These are phyloP conservation scores for Ramularia collo-cygni DNA, from an alignment of 2,329 filamentous ascomycete species.

Conservation along the genomic window DNA sequence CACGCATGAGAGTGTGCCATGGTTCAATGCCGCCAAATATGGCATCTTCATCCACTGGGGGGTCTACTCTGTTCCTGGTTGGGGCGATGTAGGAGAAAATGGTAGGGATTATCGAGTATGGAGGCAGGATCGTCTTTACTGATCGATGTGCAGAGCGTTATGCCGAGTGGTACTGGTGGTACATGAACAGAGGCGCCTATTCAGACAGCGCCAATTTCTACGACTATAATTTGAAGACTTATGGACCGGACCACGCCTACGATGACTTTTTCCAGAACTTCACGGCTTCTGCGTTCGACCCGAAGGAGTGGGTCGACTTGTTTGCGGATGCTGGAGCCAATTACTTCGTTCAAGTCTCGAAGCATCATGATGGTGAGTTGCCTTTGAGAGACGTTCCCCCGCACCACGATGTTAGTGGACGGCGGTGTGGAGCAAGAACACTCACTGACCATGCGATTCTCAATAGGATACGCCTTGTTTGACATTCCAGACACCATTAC, in stretches of 20 bases:
- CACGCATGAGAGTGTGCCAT: conserved; percentile 43
- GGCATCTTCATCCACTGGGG: conserved; percentile 58
- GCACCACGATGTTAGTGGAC: too few relatives aligned
- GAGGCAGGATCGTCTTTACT: neutral
- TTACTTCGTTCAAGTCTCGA: conserved; percentile 40
- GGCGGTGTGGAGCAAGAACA: too few relatives aligned
- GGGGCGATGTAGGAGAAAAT: conserved; percentile 41
- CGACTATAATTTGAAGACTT: conserved; percentile 46
- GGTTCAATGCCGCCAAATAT: conserved; percentile 51
- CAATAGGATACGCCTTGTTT: conserved; percentile 41
- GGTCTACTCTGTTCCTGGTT: conserved; percentile 49
- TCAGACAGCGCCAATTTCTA: conserved; percentile 40
- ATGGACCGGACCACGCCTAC: conserved; percentile 47
- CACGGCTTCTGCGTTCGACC: conserved; percentile 44
- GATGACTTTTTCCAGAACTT: conserved; percentile 52
- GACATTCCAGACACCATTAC: conserved; percentile 37
- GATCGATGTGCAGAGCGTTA: conserved; percentile 17
- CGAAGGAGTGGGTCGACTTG: conserved; percentile 49
- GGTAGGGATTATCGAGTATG: conserved; percentile 37
- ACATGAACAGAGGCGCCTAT: conserved; percentile 36
- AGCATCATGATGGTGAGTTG: conserved; percentile 46
- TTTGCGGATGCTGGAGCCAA: conserved; percentile 47
- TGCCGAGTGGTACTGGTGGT: conserved; percentile 43
- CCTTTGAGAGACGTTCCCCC: too few relatives aligned
- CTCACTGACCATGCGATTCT: too few relatives aligned